Evolutionary conservation across 257 asterid genomes (phyloP).

Genomic region (Cruciata laevipes): DNA sequence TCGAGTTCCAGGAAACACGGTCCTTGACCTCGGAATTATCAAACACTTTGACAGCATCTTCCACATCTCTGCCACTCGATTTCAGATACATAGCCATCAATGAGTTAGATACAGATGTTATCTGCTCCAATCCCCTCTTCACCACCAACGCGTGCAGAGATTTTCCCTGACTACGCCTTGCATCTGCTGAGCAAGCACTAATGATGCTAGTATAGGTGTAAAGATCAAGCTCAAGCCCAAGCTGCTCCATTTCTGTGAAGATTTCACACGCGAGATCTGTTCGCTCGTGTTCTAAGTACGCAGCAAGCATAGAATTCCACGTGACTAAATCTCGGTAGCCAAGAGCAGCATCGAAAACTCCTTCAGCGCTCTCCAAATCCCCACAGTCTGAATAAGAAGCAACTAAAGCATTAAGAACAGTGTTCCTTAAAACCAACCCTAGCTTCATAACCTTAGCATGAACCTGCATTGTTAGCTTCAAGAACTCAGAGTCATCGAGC

Average conservation of each 20-base stretch:
- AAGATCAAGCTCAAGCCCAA: conserved; percentile 46
- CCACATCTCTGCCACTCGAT: conserved; percentile 36
- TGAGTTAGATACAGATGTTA: conserved; percentile 51
- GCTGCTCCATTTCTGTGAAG: conserved; percentile 56
- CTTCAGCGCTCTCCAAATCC: conserved; percentile 38
- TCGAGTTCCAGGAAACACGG: conserved; percentile 67
- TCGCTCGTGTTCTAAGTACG: conserved; percentile 43
- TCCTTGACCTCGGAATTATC: conserved; percentile 41
- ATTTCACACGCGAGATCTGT: conserved; percentile 40
- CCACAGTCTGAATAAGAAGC: conserved; percentile 66
- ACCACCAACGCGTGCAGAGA: conserved; percentile 63
- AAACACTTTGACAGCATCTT: conserved; percentile 48
- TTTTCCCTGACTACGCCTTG: conserved; percentile 34
- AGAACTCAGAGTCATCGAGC: conserved; percentile 39
- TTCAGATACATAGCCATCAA: conserved; percentile 66
- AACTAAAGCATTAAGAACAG: conserved; percentile 65
- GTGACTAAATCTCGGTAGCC: conserved; percentile 58
- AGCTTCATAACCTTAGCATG: conserved; percentile 59
- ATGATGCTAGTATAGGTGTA: conserved; percentile 60
- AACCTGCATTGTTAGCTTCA: conserved; percentile 45
- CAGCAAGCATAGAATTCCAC: conserved; percentile 83
- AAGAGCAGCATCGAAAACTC: conserved; percentile 43
- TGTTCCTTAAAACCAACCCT: conserved; percentile 51
- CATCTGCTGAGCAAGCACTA: conserved; percentile 45
- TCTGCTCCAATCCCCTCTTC: conserved; percentile 60